Conservation (phyloP, 768 basidiomycete species). For the Sarcomyxa edulis region DNA sequence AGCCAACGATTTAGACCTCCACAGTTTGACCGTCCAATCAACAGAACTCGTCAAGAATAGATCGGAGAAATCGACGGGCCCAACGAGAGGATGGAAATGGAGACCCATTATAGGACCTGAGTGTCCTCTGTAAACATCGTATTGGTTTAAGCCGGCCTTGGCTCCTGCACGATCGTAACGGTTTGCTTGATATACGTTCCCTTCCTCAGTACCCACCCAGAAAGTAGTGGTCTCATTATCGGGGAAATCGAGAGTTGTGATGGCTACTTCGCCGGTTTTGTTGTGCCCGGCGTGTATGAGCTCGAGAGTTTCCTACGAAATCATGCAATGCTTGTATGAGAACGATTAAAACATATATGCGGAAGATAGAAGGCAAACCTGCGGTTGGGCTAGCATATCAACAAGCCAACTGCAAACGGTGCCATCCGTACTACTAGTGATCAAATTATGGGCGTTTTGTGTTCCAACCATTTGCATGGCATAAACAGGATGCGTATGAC, state of each 20-base stretch:
- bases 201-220: constrained; percentile 98
- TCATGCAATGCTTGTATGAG: background rate
- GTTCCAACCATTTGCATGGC: constrained; percentile 98
- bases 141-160: constrained; percentile 92
- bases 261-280: constrained; percentile 95
- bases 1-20: constrained; percentile 76
- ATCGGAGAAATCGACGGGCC: constrained; percentile 93
- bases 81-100: constrained; percentile 89
- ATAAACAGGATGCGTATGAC: constrained; percentile 98
- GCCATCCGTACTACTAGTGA: constrained; percentile 96
- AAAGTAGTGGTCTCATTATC: constrained; percentile 96
- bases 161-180: constrained; percentile 95
- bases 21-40: constrained; percentile 98
- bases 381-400: constrained; percentile 98
- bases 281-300: constrained; percentile 85
- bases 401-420: constrained; percentile 97
- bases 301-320: constrained; percentile 82
- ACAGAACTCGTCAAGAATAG: constrained; percentile 89
- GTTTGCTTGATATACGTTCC: constrained; percentile 94
- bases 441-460: constrained; percentile 96
- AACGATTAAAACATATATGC: constrained; percentile 1
- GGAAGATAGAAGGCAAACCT: constrained; percentile 43
- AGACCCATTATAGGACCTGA: constrained; percentile 91
- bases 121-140: constrained; percentile 91
- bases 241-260: constrained; percentile 91